A percentile compares a stretch with the other conserved stretches of the same genome.
These are phyloP conservation scores for Pistacia atlantica DNA, from an alignment of 345 rosid genomes.

Conservation along the genomic window DNA sequence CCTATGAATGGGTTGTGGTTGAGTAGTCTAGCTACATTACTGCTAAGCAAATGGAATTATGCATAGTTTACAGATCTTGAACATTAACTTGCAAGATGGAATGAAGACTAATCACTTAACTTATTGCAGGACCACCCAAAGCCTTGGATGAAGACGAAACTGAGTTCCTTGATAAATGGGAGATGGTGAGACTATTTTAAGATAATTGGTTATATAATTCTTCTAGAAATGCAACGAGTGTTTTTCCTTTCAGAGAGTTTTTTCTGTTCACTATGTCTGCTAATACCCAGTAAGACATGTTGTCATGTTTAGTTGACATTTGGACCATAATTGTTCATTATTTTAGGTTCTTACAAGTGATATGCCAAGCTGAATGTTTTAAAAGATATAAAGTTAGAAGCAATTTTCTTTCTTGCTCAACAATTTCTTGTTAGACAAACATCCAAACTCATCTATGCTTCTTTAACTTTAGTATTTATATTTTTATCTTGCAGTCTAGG, in stretches of 20 bases:
- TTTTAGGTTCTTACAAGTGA: neutral
- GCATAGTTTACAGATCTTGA: neutral
- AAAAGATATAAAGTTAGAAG: neutral
- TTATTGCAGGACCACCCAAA: conserved; percentile 86
- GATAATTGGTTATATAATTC: conserved; percentile 10
- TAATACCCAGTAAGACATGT: neutral
- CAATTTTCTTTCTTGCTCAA: neutral
- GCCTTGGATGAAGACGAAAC: conserved; percentile 97
- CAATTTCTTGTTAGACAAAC: neutral
- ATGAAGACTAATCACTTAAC: conserved; percentile 2
- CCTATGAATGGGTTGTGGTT: neutral
- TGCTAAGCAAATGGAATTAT: neutral
- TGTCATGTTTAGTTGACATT: neutral
- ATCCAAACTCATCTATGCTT: neutral
- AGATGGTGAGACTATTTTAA: conserved; percentile 56
- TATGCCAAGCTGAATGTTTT: neutral
- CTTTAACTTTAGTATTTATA: neutral
- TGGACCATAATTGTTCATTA: neutral
- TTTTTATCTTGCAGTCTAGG: conserved; percentile 51
- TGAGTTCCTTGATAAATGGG: conserved; percentile 86
- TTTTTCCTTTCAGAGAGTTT: neutral
- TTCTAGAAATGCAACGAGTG: neutral
- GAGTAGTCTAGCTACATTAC: neutral
- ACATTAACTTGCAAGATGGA: neutral
- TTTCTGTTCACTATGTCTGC: neutral